phyloP scores from a whole-genome alignment of 2,329 filamentous ascomycete species.

The Lachnellula suecica region DNA sequence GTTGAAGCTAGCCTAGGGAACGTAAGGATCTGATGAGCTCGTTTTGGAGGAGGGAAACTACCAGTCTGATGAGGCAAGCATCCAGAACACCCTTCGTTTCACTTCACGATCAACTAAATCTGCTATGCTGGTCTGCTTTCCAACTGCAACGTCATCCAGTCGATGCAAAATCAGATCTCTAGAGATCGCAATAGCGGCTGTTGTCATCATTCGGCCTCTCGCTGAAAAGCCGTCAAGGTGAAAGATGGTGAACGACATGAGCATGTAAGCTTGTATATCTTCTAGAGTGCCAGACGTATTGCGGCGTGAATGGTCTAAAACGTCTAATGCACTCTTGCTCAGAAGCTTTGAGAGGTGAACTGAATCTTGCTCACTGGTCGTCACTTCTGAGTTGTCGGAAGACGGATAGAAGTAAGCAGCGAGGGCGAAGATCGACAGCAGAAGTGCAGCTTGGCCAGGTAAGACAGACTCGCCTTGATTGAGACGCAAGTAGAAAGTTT shows the following conservation, averaged over 20 bases:
- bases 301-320: slow-evolving; percentile 33
- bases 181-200: slow-evolving; percentile 28
- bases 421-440: slow-evolving; percentile 29
- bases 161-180: slow-evolving; percentile 14
- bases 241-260: slow-evolving; percentile 33
- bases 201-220: slow-evolving; percentile 32
- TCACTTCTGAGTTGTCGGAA: slow-evolving; percentile 17
- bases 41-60: slow-evolving; percentile 19
- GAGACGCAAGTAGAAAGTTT: slow-evolving; percentile 23
- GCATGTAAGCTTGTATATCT: slow-evolving; percentile 36
- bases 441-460: slow-evolving; percentile 25
- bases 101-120: slow-evolving; percentile 32
- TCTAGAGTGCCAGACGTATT: slow-evolving; percentile 30
- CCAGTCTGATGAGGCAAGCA: slow-evolving; percentile 37
- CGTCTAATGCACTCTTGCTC: slow-evolving; percentile 32
- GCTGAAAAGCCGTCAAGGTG: slow-evolving; percentile 36
- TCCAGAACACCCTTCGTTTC: slow-evolving; percentile 38
- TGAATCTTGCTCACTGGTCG: slow-evolving; percentile 24
- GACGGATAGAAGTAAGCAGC: slow-evolving; percentile 26
- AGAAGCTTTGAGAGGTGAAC: slow-evolving; percentile 29
- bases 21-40: slow-evolving; percentile 9
- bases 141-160: slow-evolving; percentile 13
- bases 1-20: slow-evolving; percentile 30
- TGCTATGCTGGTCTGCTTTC: slow-evolving; percentile 10
- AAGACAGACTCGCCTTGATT: slow-evolving; percentile 19